A percentile compares a stretch with the other conserved stretches of the same genome.
phyloP scores from a whole-genome alignment of 2,329 filamentous ascomycete species.

The Graphium sp. region DNA sequence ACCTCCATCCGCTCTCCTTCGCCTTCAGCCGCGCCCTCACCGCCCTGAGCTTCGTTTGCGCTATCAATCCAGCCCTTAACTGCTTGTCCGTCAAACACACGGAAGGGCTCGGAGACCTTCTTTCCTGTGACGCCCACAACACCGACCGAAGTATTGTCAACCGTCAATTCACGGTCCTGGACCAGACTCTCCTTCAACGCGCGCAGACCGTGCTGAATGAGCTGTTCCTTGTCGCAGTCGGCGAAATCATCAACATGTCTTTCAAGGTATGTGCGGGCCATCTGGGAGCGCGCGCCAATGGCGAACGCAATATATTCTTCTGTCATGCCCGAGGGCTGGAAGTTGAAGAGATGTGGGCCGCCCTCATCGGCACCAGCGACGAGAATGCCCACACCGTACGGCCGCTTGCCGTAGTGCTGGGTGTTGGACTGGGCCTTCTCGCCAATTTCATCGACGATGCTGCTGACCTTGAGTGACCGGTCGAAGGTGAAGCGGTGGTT shows the following conservation, averaged over 20 bases:
- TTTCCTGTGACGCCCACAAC: constrained; percentile 50
- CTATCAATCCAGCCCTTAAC: constrained; percentile 76
- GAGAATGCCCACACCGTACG: constrained; percentile 77
- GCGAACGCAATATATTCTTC: constrained; percentile 95
- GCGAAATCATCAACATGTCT: constrained; percentile 75
- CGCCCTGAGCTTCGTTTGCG: constrained; percentile 22
- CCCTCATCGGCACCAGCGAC: constrained; percentile 86
- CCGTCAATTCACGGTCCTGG: constrained; percentile 93
- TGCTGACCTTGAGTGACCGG: constrained; percentile 77
- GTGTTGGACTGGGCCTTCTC: constrained; percentile 97
- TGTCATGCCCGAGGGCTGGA: constrained; percentile 89
- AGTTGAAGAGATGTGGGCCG: constrained; percentile 93
- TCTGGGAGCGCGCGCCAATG: constrained; percentile 90
- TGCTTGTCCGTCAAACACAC: constrained; percentile 78
- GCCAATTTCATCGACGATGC: constrained; percentile 80
- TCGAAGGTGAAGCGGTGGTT: constrained; percentile 91
- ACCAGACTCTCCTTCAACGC: constrained; percentile 90
- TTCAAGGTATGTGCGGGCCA: constrained; percentile 95
- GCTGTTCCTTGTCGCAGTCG: constrained; percentile 60
- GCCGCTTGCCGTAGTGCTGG: constrained; percentile 83
- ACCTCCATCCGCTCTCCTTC: constrained; percentile 16
- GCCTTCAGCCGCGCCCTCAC: constrained; percentile 19
- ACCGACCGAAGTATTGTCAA: constrained; percentile 90
- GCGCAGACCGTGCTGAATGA: constrained; percentile 77
- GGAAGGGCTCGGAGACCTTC: constrained; percentile 55